phyloP scores from a whole-genome alignment of 306 rosid genomes.

The Geum urbanum region DNA sequence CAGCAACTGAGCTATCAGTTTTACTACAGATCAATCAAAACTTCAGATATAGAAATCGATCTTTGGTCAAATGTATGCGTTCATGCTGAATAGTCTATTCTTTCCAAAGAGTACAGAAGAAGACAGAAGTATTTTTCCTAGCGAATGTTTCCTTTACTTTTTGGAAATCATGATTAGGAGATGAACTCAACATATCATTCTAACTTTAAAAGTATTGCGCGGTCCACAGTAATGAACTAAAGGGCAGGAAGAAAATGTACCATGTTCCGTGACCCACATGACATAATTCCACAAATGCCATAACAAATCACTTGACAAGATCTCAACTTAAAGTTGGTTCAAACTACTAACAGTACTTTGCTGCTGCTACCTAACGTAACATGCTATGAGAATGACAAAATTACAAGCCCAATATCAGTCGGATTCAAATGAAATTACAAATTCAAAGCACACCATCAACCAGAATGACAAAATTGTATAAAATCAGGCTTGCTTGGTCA shows the following conservation, averaged over 20 bases:
- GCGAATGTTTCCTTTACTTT: no score
- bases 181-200: no score
- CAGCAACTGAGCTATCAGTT: no score
- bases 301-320: neutral
- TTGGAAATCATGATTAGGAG: no score
- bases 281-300: neutral
- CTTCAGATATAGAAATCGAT: no score
- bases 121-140: no score
- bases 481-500: constrained; percentile 9
- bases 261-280: neutral
- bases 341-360: neutral
- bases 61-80: no score
- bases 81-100: no score
- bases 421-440: neutral
- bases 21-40: no score
- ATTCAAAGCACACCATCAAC: constrained; percentile 7
- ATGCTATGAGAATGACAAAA: neutral
- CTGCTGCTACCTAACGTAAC: neutral
- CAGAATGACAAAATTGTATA: constrained; percentile 9
- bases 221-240: neutral
- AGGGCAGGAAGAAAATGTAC: neutral
- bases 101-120: no score
- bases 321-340: constrained; percentile 1
- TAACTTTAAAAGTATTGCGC: no score
- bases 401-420: neutral